Evolutionary conservation across 805 yeast genomes (phyloP).

Genomic region (Candida tallmaniae): DNA sequence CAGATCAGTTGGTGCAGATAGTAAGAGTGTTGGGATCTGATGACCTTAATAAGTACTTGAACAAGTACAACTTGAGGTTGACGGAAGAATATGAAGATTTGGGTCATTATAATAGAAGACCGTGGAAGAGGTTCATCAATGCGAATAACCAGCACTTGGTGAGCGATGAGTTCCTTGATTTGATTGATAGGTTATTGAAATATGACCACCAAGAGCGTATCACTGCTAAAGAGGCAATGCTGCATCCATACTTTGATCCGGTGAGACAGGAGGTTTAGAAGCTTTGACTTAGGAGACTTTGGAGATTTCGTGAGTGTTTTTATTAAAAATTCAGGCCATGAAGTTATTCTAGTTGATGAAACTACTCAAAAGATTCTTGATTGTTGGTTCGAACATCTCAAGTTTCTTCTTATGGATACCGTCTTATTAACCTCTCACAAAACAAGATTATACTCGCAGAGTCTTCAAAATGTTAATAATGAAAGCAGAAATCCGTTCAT

Average conservation of each 20-base stretch:
- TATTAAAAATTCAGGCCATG: too few species aligned
- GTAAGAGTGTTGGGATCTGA: constrained; percentile 85
- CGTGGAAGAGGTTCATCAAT: constrained; percentile 62
- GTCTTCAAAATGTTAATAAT: too few species aligned
- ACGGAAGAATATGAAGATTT: constrained; percentile 77
- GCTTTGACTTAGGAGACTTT: too few species aligned
- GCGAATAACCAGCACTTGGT: constrained; percentile 49
- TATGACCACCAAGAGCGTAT: constrained; percentile 86
- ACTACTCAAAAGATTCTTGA: too few species aligned
- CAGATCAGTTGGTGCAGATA: constrained; percentile 87
- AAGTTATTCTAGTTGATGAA: too few species aligned
- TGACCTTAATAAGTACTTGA: constrained; percentile 60
- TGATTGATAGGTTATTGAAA: constrained; percentile 66
- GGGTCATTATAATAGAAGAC: constrained; percentile 61
- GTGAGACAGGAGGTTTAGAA: too few species aligned
- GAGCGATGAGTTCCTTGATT: constrained; percentile 56
- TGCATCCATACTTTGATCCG: constrained; percentile 56
- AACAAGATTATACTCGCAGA: too few species aligned
- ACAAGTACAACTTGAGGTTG: constrained; percentile 64
- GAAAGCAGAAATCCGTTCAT: too few species aligned
- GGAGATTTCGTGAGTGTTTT: too few species aligned
- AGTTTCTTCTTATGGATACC: too few species aligned
- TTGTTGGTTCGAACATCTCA: too few species aligned
- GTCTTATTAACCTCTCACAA: too few species aligned
- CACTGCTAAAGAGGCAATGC: constrained; percentile 87